Evolutionary conservation across 2,329 filamentous ascomycete species (phyloP), one percentile per base, ranked within the genome.

Genomic region (Botrytis porri): DNA sequence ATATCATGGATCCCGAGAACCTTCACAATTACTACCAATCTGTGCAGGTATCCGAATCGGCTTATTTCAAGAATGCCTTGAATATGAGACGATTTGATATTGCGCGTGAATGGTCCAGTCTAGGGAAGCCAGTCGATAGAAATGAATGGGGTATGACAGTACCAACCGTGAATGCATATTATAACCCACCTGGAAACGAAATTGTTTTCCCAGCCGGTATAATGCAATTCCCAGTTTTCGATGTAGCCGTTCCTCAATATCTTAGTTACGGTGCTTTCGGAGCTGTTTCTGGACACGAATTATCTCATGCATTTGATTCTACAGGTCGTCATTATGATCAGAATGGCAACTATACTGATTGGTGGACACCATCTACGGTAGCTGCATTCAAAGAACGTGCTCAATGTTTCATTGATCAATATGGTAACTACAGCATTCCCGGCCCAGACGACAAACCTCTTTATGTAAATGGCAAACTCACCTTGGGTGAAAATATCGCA

Each of bases 201-300:
- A 92, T 93, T 63, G 87, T 89, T 5, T 91, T 93, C 79, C 89
- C 89, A 0, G 89, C 90, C 0, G 91, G 89, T 0, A 91, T 92
- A 73, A 89, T 92, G 86, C 90, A 93, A 79, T 87, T 88, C 4
- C 90, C 91, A 0, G 83, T 90, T 2, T 93, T 92, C 77, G 87
- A 90, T 73, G 85, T 87, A 18, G 82, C 86, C 8, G 84, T 91
- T 0, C 91, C 91, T 0, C 82, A 87, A 37, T 93, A 92, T 76
- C 82, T 93, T 54, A 86, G 86, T 16, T 93, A 92, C 79, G 90
- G 90, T n/a, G 88, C 88, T 0, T 90, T 93, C 78, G 91, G 90
- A 0, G 86, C 88, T 1, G 86, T 92, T 3, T 88, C 88, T 14
- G 91, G 90, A 3, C 91, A 93, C 77, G 90, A 93, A 79, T 84